phyloP scores from a whole-genome alignment of 2,329 filamentous ascomycete genomes.

The Pyrenophora tritici-repentis region DNA sequence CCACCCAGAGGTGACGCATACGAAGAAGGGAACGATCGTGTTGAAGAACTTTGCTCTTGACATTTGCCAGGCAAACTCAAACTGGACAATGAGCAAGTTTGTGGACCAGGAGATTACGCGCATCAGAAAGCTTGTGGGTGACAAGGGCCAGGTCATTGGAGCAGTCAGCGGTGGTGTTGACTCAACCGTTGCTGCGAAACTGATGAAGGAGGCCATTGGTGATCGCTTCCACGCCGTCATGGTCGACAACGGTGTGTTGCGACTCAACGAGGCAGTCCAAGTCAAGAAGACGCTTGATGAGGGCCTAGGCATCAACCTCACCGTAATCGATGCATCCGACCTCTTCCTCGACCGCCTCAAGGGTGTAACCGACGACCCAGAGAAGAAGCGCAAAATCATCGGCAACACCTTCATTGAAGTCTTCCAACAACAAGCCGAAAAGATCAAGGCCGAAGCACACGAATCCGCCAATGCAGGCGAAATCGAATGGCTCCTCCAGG shows the following conservation, averaged over 20 bases:
- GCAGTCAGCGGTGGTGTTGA: constrained; percentile 86
- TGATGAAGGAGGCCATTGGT: constrained; percentile 86
- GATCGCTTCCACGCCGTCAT: constrained; percentile 84
- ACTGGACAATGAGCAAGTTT: constrained; percentile 89
- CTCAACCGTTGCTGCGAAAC: constrained; percentile 81
- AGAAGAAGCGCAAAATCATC: constrained; percentile 91
- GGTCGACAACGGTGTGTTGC: constrained; percentile 84
- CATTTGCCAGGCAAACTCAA: constrained; percentile 75
- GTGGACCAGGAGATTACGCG: constrained; percentile 77
- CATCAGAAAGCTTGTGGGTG: constrained; percentile 81
- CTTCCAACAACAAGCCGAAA: constrained; percentile 78
- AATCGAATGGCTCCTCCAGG: constrained; percentile 86
- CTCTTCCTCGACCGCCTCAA: constrained; percentile 76
- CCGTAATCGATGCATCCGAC: constrained; percentile 78
- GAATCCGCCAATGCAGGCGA: constrained; percentile 71
- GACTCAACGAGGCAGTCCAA: constrained; percentile 79
- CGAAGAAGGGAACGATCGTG: constrained; percentile 69
- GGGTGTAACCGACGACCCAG: constrained; percentile 75
- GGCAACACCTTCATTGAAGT: constrained; percentile 80
- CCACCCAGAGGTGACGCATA: constrained; percentile 83
- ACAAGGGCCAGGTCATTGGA: constrained; percentile 79
- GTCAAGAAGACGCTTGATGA: constrained; percentile 80
- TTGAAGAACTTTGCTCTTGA: constrained; percentile 82
- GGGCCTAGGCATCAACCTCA: constrained; percentile 88
- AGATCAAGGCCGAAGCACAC: constrained; percentile 73